phyloP scores from a whole-genome alignment of 225 moss, liverwort and hornwort species.

The Marchantia polymorpha region DNA sequence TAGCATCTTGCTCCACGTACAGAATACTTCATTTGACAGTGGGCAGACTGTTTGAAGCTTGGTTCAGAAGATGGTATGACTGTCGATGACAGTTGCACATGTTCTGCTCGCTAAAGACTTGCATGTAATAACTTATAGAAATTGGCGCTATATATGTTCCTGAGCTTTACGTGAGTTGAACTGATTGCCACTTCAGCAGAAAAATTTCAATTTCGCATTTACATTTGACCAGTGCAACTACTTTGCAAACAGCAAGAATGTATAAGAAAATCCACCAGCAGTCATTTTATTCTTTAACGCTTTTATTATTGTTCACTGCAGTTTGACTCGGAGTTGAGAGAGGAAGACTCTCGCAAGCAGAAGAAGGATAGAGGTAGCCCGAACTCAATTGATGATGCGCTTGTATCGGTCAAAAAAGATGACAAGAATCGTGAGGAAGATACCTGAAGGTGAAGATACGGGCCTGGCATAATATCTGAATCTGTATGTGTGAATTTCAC shows the following conservation, averaged over 20 bases:
- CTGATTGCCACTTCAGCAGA: too few relatives aligned
- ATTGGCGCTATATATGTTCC: not conserved
- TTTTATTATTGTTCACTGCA: not conserved
- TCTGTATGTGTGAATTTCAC: too few relatives aligned
- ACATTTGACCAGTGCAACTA: too few relatives aligned
- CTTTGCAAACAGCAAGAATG: not conserved
- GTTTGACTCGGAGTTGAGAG: not conserved
- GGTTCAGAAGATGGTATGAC: not conserved
- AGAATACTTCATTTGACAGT: not conserved
- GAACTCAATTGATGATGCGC: not conserved
- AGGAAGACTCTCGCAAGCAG: conserved; percentile 11
- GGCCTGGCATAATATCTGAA: too few relatives aligned
- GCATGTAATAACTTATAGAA: not conserved
- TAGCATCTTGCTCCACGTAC: not conserved
- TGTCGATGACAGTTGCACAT: not conserved
- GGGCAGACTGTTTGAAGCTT: not conserved
- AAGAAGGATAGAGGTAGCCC: not conserved
- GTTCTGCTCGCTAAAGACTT: not conserved
- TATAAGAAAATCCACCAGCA: not conserved
- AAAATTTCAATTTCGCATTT: too few relatives aligned
- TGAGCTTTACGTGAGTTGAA: not conserved
- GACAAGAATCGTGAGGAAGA: too few relatives aligned
- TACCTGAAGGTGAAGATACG: too few relatives aligned
- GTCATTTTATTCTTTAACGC: not conserved
- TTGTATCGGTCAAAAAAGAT: not conserved